Evolutionary conservation across 495 filamentous ascomycete species (phyloP).

Genomic region (Penicillium canescens): DNA sequence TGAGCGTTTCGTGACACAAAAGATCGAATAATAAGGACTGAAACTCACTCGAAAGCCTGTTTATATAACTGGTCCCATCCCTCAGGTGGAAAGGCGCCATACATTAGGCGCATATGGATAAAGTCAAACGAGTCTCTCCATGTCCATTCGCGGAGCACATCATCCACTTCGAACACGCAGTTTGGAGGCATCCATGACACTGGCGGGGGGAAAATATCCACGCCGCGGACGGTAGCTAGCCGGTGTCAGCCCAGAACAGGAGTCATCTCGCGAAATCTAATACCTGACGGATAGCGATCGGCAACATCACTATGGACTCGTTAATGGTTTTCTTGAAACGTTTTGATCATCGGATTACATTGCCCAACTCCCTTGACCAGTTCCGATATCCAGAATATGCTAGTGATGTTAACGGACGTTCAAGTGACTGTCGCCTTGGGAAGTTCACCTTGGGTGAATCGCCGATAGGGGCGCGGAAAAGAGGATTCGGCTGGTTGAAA

Average conservation of each 20-base stretch:
- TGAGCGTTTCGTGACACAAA: too few relatives aligned
- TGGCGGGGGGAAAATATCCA: conserved; percentile 16
- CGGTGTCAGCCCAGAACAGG: background rate
- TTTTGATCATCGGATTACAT: conserved; percentile 2
- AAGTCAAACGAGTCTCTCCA: too few relatives aligned
- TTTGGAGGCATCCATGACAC: background rate
- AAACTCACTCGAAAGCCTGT: too few relatives aligned
- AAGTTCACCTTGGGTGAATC: conserved; percentile 15
- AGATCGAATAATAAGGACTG: too few relatives aligned
- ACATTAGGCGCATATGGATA: too few relatives aligned
- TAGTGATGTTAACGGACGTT: conserved; percentile 5
- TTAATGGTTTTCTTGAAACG: background rate
- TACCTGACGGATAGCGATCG: conserved; percentile 14
- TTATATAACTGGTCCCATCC: too few relatives aligned
- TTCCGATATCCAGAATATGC: conserved; percentile 24
- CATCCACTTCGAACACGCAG: too few relatives aligned
- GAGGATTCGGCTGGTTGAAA: conserved; percentile 4
- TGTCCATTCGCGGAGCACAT: too few relatives aligned
- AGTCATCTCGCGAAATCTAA: conserved; percentile 6
- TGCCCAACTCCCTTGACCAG: background rate
- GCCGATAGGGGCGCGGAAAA: conserved; percentile 5
- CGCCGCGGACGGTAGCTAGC: conserved; percentile 11
- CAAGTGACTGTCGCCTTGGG: background rate
- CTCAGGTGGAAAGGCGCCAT: too few relatives aligned
- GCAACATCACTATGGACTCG: conserved; percentile 11